Base-by-base conservation (phyloP, 139 green algal genomes). In the Chlorella sorokiniana region DNA sequence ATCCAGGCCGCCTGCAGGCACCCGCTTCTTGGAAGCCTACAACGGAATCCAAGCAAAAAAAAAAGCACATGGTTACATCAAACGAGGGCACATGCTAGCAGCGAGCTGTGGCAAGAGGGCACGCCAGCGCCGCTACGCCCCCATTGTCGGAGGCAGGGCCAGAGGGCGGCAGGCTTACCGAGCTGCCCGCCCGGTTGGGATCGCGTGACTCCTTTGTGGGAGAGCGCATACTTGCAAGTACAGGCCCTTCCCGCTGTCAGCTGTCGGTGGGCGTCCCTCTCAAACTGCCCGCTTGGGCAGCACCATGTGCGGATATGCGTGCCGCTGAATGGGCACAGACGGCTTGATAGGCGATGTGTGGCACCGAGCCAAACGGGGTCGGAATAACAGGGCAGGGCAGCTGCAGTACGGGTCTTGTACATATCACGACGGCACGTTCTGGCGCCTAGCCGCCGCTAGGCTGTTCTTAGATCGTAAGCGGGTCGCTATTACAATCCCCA, bases 161-260 rank as follows among this genome's bases (percentile, higher is more conserved):
- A 33, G 56, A 16, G 56, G 23, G 56, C 56, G 29, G n/a, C 16
- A 29, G 27, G 31, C 73, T 86, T 74, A 86, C 82, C 82, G 63
- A 42, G 59, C 14, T 27, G 11, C 37, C 35, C 6, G 14, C 71
- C 20, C 11, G 33, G 67, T 86, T 86, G 37, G 81, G 81, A 56
- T 85, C 59, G 6, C 44, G 56, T 29, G 20, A 37, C 44, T 86
- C 82, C 59, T 86, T 86, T 31, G 42, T 56, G 33, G 78, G 59
- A 5, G 79, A 84, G 40, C 44, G 72, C 79, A 84, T 84, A 18
- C 18, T 31, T 37, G 52, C 35, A 4, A 8, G 22, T 5, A 23
- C 23, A n/a, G 20, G 27, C 44, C 33, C 73, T 52, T 25, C 22
- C 29, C 29, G 48, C 71, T 63, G 52, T 37, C 52, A 51, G 73